phyloP scores from a whole-genome alignment of 2,329 filamentous ascomycete genomes.

The Xylariaceae sp. region DNA sequence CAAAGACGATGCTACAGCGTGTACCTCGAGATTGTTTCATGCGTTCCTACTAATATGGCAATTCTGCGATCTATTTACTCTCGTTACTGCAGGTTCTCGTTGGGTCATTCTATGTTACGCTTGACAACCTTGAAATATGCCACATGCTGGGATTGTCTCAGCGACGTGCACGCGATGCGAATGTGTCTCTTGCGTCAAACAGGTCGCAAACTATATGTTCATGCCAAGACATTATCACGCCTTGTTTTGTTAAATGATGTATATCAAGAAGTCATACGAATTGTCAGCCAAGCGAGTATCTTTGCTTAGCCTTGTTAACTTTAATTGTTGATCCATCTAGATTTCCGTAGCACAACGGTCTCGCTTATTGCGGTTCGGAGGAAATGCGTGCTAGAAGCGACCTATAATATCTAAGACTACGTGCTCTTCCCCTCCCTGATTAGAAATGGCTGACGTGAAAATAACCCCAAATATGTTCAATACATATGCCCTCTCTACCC shows the following conservation, averaged over 20 bases:
- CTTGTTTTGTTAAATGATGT: not conserved
- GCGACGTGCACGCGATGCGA: too few species aligned
- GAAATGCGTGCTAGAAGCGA: too few species aligned
- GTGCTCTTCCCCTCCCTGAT: slow-evolving; percentile 15
- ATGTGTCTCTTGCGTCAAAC: too few species aligned
- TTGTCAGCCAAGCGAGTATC: not conserved
- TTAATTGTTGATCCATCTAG: slow-evolving; percentile 21
- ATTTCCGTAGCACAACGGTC: slow-evolving; percentile 25
- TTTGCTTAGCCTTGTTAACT: slow-evolving; percentile 7
- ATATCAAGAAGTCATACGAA: not conserved
- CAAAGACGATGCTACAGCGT: slow-evolving; percentile 15
- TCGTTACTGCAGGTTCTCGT: too few species aligned
- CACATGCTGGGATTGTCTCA: too few species aligned
- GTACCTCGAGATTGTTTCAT: slow-evolving; percentile 6
- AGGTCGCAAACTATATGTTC: too few species aligned
- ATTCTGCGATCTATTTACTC: too few species aligned
- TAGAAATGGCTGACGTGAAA: slow-evolving; percentile 21
- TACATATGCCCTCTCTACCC: slow-evolving; percentile 11
- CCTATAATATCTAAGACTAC: slow-evolving; percentile 20
- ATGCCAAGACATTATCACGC: slow-evolving; percentile 6
- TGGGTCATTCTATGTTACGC: too few species aligned
- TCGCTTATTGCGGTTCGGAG: slow-evolving; percentile 30
- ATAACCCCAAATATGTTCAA: slow-evolving; percentile 16
- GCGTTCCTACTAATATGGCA: not conserved
- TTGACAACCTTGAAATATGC: too few species aligned